Conservation (phyloP, 2,329 filamentous ascomycete species). For the Coniochaeta sp. region DNA sequence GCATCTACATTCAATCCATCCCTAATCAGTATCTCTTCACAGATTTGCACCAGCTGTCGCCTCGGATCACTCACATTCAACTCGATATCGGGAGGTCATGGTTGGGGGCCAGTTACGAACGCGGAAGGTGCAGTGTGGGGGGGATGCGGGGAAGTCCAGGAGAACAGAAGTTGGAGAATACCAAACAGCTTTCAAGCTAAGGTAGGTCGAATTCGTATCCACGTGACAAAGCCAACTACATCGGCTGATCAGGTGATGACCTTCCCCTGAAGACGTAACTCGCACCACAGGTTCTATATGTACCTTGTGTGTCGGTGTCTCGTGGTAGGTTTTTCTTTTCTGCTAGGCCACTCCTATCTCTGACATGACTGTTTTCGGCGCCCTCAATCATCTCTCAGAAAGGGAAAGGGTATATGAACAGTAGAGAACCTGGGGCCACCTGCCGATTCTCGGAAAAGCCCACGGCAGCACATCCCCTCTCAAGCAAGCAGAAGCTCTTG, state of each 20-base stretch:
- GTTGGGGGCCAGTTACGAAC: not conserved
- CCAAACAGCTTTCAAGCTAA: not conserved
- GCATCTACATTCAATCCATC: conserved; percentile 35
- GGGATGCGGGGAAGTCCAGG: conserved; percentile 1
- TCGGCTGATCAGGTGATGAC: not conserved
- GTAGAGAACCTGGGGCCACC: too few relatives aligned
- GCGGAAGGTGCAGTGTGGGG: not conserved
- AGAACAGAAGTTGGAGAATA: not conserved
- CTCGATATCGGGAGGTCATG: not conserved
- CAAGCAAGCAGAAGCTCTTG: too few relatives aligned
- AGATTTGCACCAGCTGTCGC: not conserved
- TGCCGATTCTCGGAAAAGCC: too few relatives aligned
- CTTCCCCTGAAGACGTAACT: not conserved
- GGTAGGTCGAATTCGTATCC: not conserved
- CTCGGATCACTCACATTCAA: not conserved
- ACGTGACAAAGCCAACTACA: not conserved
- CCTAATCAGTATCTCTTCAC: not conserved
- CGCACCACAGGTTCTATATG: too few relatives aligned
- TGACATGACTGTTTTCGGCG: too few relatives aligned
- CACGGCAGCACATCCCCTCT: too few relatives aligned
- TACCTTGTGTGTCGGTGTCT: too few relatives aligned
- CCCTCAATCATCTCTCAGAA: too few relatives aligned
- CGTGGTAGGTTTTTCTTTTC: too few relatives aligned
- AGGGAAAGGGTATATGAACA: too few relatives aligned
- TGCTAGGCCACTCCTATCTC: too few relatives aligned